phyloP scores from a whole-genome alignment of 345 rosid species.

The Rhodamnia argentea region DNA sequence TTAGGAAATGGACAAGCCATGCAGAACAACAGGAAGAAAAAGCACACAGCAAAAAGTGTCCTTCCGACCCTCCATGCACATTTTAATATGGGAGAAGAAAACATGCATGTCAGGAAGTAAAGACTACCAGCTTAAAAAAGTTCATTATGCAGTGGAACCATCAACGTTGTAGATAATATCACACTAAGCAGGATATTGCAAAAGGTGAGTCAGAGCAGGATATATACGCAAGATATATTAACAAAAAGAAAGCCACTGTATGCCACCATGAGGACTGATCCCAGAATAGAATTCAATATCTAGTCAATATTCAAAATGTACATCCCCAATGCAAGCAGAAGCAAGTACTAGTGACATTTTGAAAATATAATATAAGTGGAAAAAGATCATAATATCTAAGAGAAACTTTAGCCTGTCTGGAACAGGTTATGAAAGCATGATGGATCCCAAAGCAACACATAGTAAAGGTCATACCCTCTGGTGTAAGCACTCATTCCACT shows the following conservation, averaged over 20 bases:
- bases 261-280: not conserved
- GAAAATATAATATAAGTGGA: not conserved
- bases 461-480: conserved; percentile 40
- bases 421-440: not conserved
- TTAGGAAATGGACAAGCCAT: not conserved
- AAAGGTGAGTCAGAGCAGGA: not conserved
- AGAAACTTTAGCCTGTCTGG: not conserved
- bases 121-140: not conserved
- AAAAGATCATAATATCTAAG: not conserved
- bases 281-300: not conserved
- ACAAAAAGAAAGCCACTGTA: not conserved
- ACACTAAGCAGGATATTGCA: not conserved
- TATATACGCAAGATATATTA: not conserved
- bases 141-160: not conserved
- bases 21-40: not conserved
- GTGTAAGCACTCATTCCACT: conserved; percentile 98
- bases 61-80: not conserved
- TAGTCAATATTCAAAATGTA: not conserved
- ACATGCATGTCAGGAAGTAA: not conserved
- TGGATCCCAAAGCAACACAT: not conserved
- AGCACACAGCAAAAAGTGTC: not conserved
- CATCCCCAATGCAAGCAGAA: not conserved
- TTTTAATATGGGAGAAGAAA: not conserved
- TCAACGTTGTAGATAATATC: not conserved
- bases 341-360: not conserved